Conservation (phyloP, 2,329 filamentous ascomycete species). For the Talaromyces pinophilus region DNA sequence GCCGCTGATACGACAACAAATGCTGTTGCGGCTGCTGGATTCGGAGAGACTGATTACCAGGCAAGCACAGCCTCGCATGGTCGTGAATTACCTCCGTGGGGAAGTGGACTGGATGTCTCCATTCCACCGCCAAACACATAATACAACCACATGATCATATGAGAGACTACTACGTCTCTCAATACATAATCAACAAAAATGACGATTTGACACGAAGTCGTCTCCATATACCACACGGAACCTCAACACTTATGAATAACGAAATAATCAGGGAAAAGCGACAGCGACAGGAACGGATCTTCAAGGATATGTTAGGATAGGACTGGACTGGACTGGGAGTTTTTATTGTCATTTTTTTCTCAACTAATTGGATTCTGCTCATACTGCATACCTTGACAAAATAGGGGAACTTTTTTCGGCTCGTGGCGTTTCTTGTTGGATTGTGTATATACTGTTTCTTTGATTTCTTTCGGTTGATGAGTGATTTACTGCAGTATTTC, state of each 20-base stretch:
- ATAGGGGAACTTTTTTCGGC: not conserved
- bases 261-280: constrained; percentile 1
- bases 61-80: constrained; percentile 3
- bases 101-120: constrained; percentile 16
- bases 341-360: not conserved
- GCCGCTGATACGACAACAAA: constrained; percentile 10
- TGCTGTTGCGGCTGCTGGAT: constrained; percentile 13
- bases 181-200: not conserved
- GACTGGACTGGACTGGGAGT: not conserved
- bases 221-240: not conserved
- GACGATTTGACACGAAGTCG: not conserved
- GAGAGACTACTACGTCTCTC: not conserved
- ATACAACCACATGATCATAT: not conserved
- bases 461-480: not conserved
- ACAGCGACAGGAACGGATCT: not conserved
- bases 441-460: not conserved
- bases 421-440: not conserved
- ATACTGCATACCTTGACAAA: not conserved
- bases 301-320: not conserved
- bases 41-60: constrained; percentile 19
- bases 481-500: not conserved
- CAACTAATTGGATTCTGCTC: not conserved
- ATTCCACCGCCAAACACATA: constrained; percentile 20
- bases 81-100: constrained; percentile 21
- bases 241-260: constrained; percentile 12